Evolutionary conservation across 1,284 basidiomycete species (phyloP).

Genomic region (Cutaneotrichosporon cutaneum): DNA sequence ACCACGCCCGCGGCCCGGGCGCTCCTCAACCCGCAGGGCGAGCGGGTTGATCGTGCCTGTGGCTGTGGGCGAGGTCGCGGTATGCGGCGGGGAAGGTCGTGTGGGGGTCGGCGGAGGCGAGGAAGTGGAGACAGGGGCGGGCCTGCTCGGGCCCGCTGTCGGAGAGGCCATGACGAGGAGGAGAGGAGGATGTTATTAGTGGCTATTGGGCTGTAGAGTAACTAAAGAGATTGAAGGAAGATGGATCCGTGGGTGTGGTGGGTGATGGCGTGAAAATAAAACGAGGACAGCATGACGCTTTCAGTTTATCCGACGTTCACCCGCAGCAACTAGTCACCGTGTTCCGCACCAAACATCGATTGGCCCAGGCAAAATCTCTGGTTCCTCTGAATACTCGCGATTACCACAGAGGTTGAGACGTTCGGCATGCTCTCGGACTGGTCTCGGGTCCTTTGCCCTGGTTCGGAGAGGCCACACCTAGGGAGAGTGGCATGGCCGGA

Average conservation of each 20-base stretch:
- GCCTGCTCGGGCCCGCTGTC: not conserved
- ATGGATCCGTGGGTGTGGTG: too few relatives aligned
- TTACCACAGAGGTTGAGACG: too few relatives aligned
- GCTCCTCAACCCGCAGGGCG: conserved; percentile 36
- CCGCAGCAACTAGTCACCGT: not conserved
- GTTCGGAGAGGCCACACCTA: too few relatives aligned
- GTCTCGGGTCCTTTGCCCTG: too few relatives aligned
- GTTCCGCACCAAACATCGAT: not conserved
- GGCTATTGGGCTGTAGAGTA: too few relatives aligned
- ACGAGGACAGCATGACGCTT: not conserved
- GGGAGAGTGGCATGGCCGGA: too few relatives aligned
- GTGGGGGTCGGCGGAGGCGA: too few relatives aligned
- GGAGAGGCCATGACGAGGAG: not conserved
- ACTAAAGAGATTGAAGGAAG: too few relatives aligned
- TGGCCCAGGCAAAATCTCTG: not conserved
- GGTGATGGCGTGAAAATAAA: not conserved
- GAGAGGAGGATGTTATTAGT: not conserved
- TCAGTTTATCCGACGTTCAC: not conserved
- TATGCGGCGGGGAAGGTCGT: not conserved
- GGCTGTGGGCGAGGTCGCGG: not conserved
- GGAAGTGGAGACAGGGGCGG: too few relatives aligned
- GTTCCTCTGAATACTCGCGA: too few relatives aligned
- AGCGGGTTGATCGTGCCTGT: conserved; percentile 45
- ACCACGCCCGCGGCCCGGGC: conserved; percentile 44
- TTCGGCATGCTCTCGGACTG: too few relatives aligned